phyloP scores from a whole-genome alignment of 2,329 filamentous ascomycete genomes.

The Fusarium piperis region DNA sequence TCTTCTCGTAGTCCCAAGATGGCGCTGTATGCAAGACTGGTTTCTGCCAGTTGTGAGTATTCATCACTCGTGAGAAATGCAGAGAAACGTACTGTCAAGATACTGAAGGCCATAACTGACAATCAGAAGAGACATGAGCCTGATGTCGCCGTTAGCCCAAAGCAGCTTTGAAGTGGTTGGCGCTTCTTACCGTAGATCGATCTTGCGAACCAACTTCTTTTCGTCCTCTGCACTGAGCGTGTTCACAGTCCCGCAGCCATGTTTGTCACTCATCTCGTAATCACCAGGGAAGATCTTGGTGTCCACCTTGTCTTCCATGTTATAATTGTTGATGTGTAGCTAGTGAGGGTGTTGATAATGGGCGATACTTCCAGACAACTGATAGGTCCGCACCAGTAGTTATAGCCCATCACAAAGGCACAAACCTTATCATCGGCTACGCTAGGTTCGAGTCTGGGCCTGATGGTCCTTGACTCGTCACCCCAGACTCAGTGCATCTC shows the following conservation, averaged over 20 bases:
- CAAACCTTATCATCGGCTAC: neutral
- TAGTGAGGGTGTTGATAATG: neutral
- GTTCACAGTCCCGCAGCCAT: neutral
- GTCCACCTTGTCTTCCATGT: slow-evolving; percentile 4
- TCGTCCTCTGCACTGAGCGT: slow-evolving; percentile 15
- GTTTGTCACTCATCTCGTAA: neutral
- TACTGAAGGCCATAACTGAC: slow-evolving; percentile 23
- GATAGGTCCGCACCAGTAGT: neutral
- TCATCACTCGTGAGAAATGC: neutral
- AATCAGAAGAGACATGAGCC: slow-evolving; percentile 20
- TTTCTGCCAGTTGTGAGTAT: neutral
- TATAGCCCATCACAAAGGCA: neutral
- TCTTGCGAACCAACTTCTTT: slow-evolving; percentile 29
- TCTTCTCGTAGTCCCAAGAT: slow-evolving; percentile 14
- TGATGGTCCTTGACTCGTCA: slow-evolving; percentile 2
- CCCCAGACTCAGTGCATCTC: neutral
- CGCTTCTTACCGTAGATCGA: slow-evolving; percentile 18
- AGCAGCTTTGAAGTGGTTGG: neutral
- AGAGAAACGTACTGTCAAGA: slow-evolving; percentile 7
- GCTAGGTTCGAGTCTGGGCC: neutral
- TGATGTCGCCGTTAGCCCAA: neutral
- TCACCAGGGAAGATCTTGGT: neutral
- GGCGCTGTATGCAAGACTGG: slow-evolving; percentile 22
- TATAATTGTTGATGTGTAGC: neutral
- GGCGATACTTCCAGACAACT: neutral